Evolutionary conservation across 2,329 filamentous ascomycete species (phyloP).

Genomic region (Nectriaceae sp.): DNA sequence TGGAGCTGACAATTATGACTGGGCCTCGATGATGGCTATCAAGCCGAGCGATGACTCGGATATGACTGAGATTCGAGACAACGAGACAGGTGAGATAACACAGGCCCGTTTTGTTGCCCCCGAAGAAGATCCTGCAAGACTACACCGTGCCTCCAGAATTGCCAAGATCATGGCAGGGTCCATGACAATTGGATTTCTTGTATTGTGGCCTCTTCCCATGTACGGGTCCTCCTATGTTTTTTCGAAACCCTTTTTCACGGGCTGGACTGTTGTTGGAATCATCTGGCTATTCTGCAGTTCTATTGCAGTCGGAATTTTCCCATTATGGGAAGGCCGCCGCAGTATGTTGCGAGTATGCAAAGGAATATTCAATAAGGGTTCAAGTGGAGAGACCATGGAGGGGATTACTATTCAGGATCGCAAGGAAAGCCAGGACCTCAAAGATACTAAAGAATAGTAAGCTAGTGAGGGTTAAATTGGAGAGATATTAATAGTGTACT

Average conservation of each 20-base stretch:
- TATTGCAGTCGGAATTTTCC: slow-evolving; percentile 76
- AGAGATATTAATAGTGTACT: too few relatives aligned
- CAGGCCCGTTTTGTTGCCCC: slow-evolving; percentile 11
- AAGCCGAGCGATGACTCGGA: slow-evolving; percentile 78
- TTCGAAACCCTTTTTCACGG: slow-evolving; percentile 64
- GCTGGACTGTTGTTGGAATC: slow-evolving; percentile 71
- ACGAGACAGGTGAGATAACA: slow-evolving; percentile 14
- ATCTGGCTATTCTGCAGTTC: slow-evolving; percentile 73
- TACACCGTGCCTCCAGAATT: slow-evolving; percentile 55
- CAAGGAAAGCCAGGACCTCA: neutral
- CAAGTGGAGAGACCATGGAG: neutral
- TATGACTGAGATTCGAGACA: slow-evolving; percentile 49
- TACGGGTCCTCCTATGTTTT: slow-evolving; percentile 77
- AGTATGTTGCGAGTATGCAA: slow-evolving; percentile 36
- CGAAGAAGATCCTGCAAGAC: slow-evolving; percentile 48
- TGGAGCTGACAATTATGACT: slow-evolving; percentile 75
- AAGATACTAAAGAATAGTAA: neutral
- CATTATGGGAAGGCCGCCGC: slow-evolving; percentile 74
- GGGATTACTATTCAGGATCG: neutral
- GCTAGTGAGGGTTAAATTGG: too few relatives aligned
- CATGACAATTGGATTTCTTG: slow-evolving; percentile 67
- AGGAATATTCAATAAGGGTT: slow-evolving; percentile 12
- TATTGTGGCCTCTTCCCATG: slow-evolving; percentile 93
- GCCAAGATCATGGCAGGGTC: slow-evolving; percentile 37
- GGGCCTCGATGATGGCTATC: slow-evolving; percentile 79